Evolutionary conservation across 2,329 filamentous ascomycete species (phyloP).

Genomic region (Tolypocladium pustulatum): DNA sequence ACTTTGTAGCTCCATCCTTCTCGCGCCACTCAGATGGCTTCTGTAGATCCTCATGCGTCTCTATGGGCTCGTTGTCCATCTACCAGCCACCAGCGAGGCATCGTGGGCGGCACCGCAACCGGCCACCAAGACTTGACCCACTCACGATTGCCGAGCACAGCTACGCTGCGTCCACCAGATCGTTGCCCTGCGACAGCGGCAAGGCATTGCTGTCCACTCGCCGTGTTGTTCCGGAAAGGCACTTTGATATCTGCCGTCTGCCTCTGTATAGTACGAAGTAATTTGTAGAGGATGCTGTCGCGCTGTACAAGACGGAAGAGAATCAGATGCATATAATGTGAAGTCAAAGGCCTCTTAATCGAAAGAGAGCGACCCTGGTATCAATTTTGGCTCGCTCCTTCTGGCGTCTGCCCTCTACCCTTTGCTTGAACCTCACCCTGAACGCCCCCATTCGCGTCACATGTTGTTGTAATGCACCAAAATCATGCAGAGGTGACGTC

Average conservation of each 20-base stretch:
- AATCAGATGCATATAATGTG: not conserved
- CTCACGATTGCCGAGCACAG: not conserved
- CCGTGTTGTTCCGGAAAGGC: not conserved
- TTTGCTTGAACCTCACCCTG: not conserved
- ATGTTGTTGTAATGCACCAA: not conserved
- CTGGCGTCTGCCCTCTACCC: not conserved
- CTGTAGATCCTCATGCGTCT: not conserved
- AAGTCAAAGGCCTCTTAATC: not conserved
- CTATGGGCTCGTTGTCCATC: not conserved
- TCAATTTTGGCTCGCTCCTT: not conserved
- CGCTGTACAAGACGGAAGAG: not conserved
- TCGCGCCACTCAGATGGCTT: not conserved
- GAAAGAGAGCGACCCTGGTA: not conserved
- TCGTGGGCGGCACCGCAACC: not conserved
- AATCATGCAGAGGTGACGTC: not conserved
- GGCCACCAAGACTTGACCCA: not conserved
- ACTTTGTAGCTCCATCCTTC: not conserved
- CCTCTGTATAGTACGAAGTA: not conserved
- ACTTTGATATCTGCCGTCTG: not conserved
- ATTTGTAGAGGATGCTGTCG: not conserved
- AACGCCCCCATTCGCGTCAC: not conserved
- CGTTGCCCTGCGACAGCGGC: not conserved
- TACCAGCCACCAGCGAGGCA: not conserved
- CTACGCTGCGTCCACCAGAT: not conserved
- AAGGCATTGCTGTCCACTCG: not conserved